Percentiles rank a stretch among this genome's conserved stretches.
phyloP scores from a whole-genome alignment of 495 filamentous ascomycete species.

The Diplogelasinospora grovesii region DNA sequence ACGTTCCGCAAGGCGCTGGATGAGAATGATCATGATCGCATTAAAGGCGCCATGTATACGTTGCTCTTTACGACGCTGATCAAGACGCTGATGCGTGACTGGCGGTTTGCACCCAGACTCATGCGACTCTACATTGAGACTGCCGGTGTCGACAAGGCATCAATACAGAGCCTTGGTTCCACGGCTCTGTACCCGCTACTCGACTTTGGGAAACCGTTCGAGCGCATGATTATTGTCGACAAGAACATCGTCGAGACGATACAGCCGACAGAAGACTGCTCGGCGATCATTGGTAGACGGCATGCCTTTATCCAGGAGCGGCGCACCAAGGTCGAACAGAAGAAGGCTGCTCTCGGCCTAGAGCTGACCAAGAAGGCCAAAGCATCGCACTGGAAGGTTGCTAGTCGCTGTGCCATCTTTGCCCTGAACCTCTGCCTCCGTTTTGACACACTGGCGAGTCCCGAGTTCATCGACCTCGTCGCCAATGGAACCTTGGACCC shows the following conservation, averaged over 20 bases:
- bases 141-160: slow-evolving; percentile 83
- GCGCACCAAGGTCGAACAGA: slow-evolving; percentile 66
- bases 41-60: slow-evolving; percentile 91
- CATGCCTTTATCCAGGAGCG: slow-evolving; percentile 65
- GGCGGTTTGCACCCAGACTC: slow-evolving; percentile 82
- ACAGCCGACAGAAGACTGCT: slow-evolving; percentile 61
- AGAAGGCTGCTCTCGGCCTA: slow-evolving; percentile 71
- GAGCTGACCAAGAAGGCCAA: slow-evolving; percentile 73
- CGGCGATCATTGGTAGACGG: slow-evolving; percentile 56
- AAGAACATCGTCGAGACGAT: slow-evolving; percentile 64
- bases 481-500: slow-evolving; percentile 78
- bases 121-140: slow-evolving; percentile 86
- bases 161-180: slow-evolving; percentile 83
- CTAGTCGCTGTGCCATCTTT: slow-evolving; percentile 78
- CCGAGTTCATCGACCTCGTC: slow-evolving; percentile 77
- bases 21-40: slow-evolving; percentile 73
- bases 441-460: slow-evolving; percentile 78
- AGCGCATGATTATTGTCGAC: slow-evolving; percentile 82
- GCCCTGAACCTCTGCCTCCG: slow-evolving; percentile 81
- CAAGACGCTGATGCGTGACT: slow-evolving; percentile 82
- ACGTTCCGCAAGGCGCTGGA: slow-evolving; percentile 76
- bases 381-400: slow-evolving; percentile 91
- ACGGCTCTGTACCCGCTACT: slow-evolving; percentile 77
- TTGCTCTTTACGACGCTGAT: slow-evolving; percentile 81
- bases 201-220: slow-evolving; percentile 81